Base-by-base conservation (phyloP, 805 yeast genomes). In the Saccharomycopsis oosterbeekiorum region DNA sequence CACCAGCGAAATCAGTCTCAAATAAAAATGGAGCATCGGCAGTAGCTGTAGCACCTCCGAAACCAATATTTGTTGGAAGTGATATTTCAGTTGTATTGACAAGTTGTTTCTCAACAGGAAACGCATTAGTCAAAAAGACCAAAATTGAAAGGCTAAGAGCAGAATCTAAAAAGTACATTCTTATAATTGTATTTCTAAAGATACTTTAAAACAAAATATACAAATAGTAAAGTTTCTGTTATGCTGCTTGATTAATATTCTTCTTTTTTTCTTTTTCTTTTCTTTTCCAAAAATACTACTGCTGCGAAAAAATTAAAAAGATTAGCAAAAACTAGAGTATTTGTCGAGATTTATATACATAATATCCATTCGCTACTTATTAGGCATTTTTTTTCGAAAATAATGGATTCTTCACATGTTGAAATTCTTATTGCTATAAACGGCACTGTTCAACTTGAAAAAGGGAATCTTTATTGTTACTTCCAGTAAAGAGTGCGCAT, bases 11-110 rank as follows among this genome's bases (percentile, higher is more conserved):
- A 29, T 64, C 64, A 10, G 64, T 62, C 39, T 59, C 55, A 15
- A 55, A 57, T 24, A 64, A 58, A 24, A 59, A 57, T 26, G 66
- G 66, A 19, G 66, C 65, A 34, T 15, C 59, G 15, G 62, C 64
- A 43, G 66, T 64, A 15, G 62, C 61, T 43, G 63, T 62, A 0
- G 61, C 41, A 12, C 63, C 66, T 11, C 50, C 29, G 34, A 41
- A 55, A 1, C 66, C 66, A 43, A 61, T 55, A 34, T 55, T 9
- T 10, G 64, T 62, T 14, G 64, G 64, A 59, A 64, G 62, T 21
- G 36, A n/a, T n/a, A 42, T 57, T 12, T 50, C 58, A 47, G 53
- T 47, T 1, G 53, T 11, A 14, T 26, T 21, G 24, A 34, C 14
- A 47, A 47, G 24, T 21, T 24, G 24, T 5, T 47, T 17, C 37